phyloP scores from a whole-genome alignment of 2,329 filamentous ascomycete genomes.

The Fusarium sp. region DNA sequence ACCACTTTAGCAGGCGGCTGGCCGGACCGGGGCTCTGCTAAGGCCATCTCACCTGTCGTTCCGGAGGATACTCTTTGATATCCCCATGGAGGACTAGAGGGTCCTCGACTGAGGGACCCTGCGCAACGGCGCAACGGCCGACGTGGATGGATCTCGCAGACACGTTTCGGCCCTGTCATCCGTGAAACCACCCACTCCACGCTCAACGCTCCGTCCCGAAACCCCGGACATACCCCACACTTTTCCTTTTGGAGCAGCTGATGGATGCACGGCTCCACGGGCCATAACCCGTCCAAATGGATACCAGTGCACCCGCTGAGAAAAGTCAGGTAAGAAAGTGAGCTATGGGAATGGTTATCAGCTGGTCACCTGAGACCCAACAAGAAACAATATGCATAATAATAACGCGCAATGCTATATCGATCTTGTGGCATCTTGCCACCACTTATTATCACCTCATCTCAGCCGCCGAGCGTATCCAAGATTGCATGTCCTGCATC shows the following conservation, averaged over 20 bases:
- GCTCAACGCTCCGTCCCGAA: conserved; percentile 40
- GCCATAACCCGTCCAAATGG: conserved; percentile 22
- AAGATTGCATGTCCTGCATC: neutral
- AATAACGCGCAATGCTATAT: conserved; percentile 7
- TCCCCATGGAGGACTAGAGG: conserved; percentile 18
- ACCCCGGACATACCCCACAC: conserved; percentile 40
- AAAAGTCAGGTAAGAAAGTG: neutral
- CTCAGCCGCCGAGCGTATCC: neutral
- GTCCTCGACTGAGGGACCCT: conserved; percentile 2
- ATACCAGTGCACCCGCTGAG: conserved; percentile 1
- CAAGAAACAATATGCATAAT: conserved; percentile 7
- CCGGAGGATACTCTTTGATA: conserved; percentile 24
- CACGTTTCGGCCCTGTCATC: conserved; percentile 43
- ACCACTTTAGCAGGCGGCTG: conserved; percentile 31
- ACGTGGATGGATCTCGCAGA: conserved; percentile 35
- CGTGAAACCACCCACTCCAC: conserved; percentile 32
- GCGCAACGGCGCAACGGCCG: conserved; percentile 15
- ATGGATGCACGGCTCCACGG: conserved; percentile 37
- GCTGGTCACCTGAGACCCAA: neutral
- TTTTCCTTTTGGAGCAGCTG: conserved; percentile 25
- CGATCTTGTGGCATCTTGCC: neutral
- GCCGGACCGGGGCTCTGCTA: conserved; percentile 38
- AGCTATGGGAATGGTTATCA: neutral
- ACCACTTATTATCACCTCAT: neutral
- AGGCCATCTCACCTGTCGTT: conserved; percentile 20